Base-by-base conservation (phyloP, 306 rosid species). In the Prunus fruticosa region DNA sequence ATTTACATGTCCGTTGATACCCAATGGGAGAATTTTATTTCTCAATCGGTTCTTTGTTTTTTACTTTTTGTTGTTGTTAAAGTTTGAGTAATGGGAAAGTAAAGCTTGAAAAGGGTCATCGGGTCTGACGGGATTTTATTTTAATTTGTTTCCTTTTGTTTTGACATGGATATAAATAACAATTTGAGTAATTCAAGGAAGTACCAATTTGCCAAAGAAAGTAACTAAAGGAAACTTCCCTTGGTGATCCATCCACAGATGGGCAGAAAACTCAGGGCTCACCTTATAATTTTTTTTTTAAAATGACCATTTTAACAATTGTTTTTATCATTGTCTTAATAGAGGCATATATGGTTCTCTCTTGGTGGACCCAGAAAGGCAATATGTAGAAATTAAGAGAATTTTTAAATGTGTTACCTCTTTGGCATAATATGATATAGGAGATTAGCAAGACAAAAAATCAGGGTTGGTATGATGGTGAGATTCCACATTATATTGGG, bases 21-120 rank as follows among this genome's bases (percentile, higher is more conserved):
- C 38, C 41, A 34, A 34, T 34, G 41, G 41, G 41, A 34, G 7
- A 5, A 34, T 6, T 38, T 52, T 52, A 15, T 52, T 52, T 52
- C 57, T 52, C 5, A 5, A 52, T 15, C 2, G 2, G 1, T 52
- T 52, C 3, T 5, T 15, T 52, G 2, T 56, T 56, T 47, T 47
- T 47, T 6, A 3, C 1, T 8, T 58, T 25, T 23, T 20, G 1
- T 23, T 20, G n/a, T 23, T 45, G 7, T n/a, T 2, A 25, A 57
- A 12, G 9, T 2, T 73, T 80, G 80, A 57, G 66, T 72, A 13
- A 62, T 12, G 53, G 20, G 51, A 67, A 20, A 49, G 64, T 49
- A 22, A 38, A 20, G 67, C 14, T 11, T 47, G 30, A n/a, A 11
- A 60, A 47, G 2, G 12, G 58, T 1, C 3, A 30, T 79, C 28